Evolutionary conservation across 805 yeast genomes (phyloP).

Genomic region (Candida pseudofarinosa): DNA sequence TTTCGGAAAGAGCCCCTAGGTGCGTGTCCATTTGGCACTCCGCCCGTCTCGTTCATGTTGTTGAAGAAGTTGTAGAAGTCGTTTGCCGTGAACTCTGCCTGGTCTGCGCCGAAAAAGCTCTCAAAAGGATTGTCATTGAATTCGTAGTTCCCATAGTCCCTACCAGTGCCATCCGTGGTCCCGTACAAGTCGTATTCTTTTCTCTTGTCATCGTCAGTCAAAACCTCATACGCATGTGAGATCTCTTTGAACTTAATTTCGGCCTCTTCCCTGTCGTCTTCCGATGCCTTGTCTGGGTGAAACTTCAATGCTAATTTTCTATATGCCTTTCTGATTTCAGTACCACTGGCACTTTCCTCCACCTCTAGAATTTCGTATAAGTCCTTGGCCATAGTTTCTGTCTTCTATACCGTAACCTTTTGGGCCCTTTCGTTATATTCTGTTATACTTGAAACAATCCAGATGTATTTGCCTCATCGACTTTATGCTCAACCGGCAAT

Average conservation of each 20-base stretch:
- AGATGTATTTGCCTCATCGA: not conserved
- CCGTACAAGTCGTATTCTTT: constrained; percentile 59
- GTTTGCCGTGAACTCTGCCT: constrained; percentile 54
- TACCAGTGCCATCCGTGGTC: constrained; percentile 25
- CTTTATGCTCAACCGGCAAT: not conserved
- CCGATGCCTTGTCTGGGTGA: constrained; percentile 87
- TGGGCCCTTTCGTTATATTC: not conserved
- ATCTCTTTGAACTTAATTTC: constrained; percentile 81
- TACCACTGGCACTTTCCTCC: constrained; percentile 55
- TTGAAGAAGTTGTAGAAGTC: constrained; percentile 73
- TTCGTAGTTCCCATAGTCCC: constrained; percentile 15
- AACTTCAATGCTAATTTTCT: constrained; percentile 74
- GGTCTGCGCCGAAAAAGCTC: constrained; percentile 31
- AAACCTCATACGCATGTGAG: constrained; percentile 78
- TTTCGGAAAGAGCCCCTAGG: constrained; percentile 22
- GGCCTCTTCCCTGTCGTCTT: constrained; percentile 61
- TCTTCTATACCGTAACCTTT: too few relatives aligned
- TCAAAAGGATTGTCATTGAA: constrained; percentile 35
- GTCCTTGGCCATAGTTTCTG: constrained; percentile 12
- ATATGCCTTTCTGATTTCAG: constrained; percentile 81
- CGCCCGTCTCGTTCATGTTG: constrained; percentile 32
- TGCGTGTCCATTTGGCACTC: constrained; percentile 11
- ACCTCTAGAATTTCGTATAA: constrained; percentile 72
- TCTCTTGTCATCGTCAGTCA: constrained; percentile 65
- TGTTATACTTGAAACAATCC: too few relatives aligned